Evolutionary conservation across 768 basidiomycete species (phyloP).

Genomic region (Symmetrospora coprosmae): DNA sequence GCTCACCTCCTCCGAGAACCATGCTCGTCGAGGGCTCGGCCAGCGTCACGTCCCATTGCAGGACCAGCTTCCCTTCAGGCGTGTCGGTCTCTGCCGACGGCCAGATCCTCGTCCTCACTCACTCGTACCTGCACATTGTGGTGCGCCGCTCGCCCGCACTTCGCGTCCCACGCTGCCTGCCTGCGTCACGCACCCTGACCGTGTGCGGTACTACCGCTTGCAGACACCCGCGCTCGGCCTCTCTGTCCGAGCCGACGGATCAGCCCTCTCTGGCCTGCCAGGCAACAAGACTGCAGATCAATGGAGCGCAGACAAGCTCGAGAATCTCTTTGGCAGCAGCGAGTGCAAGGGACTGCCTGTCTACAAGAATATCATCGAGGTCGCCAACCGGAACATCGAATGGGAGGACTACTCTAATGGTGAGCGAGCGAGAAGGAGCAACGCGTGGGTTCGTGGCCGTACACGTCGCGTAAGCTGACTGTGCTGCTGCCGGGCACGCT

Average conservation of each 20-base stretch:
- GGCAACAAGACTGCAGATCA: conserved; percentile 10
- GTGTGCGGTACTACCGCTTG: background rate
- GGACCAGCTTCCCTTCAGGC: background rate
- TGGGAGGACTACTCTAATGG: conserved; percentile 7
- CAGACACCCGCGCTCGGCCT: conserved; percentile 16
- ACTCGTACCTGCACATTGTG: conserved; percentile 12
- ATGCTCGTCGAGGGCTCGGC: conserved; percentile 16
- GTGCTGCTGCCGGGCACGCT: background rate
- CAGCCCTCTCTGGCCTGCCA: conserved; percentile 11
- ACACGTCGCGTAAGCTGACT: background rate
- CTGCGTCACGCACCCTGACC: background rate
- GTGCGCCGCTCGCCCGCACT: background rate
- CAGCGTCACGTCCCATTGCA: background rate
- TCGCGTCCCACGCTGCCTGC: background rate
- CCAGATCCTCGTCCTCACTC: conserved; percentile 8
- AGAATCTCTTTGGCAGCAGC: background rate
- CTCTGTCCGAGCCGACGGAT: background rate
- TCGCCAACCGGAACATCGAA: background rate
- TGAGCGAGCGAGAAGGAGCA: too few species aligned
- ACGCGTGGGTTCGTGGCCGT: too few species aligned
- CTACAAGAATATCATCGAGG: background rate
- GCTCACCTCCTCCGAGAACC: too few species aligned
- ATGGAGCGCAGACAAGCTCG: background rate
- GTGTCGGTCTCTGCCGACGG: conserved; percentile 2
- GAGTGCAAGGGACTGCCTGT: conserved; percentile 5